Evolutionary conservation across 495 filamentous ascomycete species (phyloP).

Genomic region (Penicillium paradoxum): DNA sequence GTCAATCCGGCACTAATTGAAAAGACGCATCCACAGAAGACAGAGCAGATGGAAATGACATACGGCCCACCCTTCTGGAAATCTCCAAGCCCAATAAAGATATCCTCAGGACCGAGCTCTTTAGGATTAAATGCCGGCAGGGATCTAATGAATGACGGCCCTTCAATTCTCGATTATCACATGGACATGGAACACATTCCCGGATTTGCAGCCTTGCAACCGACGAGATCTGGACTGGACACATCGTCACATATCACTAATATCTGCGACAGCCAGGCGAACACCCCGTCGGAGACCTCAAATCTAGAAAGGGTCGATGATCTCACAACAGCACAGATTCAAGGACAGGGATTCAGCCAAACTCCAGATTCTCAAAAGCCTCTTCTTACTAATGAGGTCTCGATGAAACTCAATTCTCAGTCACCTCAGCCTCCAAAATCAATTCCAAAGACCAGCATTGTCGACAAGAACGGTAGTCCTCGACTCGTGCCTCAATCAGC

Average conservation of each 20-base stretch:
- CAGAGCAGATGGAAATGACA: not conserved
- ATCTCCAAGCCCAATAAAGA: not conserved
- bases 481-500: constrained; percentile 6
- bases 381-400: constrained; percentile 9
- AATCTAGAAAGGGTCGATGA: not conserved
- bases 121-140: not conserved
- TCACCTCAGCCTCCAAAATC: not conserved
- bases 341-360: not conserved
- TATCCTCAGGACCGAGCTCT: not conserved
- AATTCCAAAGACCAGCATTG: constrained; percentile 13
- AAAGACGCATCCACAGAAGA: not conserved
- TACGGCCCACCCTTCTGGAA: not conserved
- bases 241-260: not conserved
- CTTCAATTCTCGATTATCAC: constrained; percentile 6
- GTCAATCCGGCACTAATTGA: not conserved
- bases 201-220: constrained; percentile 1
- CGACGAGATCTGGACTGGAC: not conserved
- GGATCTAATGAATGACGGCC: not conserved
- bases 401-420: not conserved
- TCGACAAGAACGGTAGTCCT: constrained; percentile 32
- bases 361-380: constrained; percentile 23
- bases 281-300: constrained; percentile 4
- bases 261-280: not conserved
- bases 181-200: constrained; percentile 6
- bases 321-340: not conserved